Conservation (phyloP, 192 early-diverging fungal genomes). For the Entomortierella beljakovae region DNA sequence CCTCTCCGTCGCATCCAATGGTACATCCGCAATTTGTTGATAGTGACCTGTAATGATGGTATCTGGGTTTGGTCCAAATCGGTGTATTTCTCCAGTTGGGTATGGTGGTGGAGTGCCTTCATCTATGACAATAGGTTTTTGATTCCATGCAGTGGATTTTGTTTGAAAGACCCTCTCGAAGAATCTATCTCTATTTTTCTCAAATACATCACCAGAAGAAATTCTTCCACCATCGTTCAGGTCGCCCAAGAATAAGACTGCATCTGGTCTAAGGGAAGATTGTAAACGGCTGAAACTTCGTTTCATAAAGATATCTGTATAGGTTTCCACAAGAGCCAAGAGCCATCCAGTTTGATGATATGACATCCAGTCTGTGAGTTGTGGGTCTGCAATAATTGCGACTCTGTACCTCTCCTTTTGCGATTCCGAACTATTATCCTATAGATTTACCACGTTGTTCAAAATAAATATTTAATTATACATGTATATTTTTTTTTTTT, state of each 20-base stretch:
- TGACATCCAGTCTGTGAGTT: slow-evolving; percentile 91
- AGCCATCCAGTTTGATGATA: slow-evolving; percentile 78
- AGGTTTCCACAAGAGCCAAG: slow-evolving; percentile 75
- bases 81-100: slow-evolving; percentile 53
- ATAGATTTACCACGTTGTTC: not conserved
- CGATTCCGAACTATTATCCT: slow-evolving; percentile 9
- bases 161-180: slow-evolving; percentile 15
- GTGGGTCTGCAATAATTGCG: slow-evolving; percentile 90
- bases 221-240: slow-evolving; percentile 84
- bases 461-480: not conserved
- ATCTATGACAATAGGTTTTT: slow-evolving; percentile 21
- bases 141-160: slow-evolving; percentile 16
- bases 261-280: slow-evolving; percentile 65
- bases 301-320: slow-evolving; percentile 88
- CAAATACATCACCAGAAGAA: slow-evolving; percentile 42
- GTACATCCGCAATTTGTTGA: slow-evolving; percentile 13
- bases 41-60: slow-evolving; percentile 29
- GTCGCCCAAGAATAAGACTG: slow-evolving; percentile 86
- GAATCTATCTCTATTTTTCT: slow-evolving; percentile 52
- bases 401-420: slow-evolving; percentile 51
- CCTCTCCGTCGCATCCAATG: slow-evolving; percentile 8
- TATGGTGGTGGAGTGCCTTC: slow-evolving; percentile 45
- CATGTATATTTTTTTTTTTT: not conserved
- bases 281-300: slow-evolving; percentile 79
- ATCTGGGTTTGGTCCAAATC: slow-evolving; percentile 59